These are phyloP conservation scores for Acanthamoeba culbertsoni DNA, from an alignment of 208 protist genomes.

Conservation along the genomic window DNA sequence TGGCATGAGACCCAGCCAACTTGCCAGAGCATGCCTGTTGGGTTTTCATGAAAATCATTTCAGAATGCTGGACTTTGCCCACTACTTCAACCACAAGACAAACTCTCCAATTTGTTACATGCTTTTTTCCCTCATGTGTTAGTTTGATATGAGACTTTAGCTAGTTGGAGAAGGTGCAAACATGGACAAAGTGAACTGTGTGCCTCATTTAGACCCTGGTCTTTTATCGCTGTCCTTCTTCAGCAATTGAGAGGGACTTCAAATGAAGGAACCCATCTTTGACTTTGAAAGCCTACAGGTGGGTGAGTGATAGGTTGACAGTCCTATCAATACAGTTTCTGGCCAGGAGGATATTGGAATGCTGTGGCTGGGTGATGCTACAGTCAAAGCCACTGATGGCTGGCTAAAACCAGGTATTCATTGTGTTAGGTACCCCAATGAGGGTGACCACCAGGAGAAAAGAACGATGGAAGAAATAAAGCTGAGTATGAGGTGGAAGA, in stretches of 20 bases:
- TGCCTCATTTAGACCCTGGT: background rate
- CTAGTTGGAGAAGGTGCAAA: background rate
- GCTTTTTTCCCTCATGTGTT: background rate
- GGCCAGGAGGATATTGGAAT: background rate
- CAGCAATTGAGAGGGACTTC: background rate
- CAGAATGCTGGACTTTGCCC: background rate
- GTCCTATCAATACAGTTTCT: background rate
- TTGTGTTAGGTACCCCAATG: too few species aligned
- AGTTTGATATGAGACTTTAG: background rate
- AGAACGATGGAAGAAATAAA: too few species aligned
- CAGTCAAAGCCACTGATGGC: background rate
- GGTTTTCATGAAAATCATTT: background rate
- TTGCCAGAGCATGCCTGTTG: too few species aligned
- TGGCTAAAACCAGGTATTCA: background rate
- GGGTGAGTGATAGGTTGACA: background rate
- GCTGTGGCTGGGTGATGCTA: background rate
- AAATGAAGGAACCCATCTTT: background rate
- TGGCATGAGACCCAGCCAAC: background rate
- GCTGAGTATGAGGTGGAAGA: too few species aligned
- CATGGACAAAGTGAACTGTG: background rate
- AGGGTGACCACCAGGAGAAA: background rate
- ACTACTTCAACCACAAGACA: background rate
- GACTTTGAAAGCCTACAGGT: background rate
- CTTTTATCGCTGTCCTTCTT: background rate
- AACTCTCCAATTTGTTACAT: background rate